Base-by-base conservation (phyloP, 495 filamentous ascomycete genomes). In the Oidiodendron maius region DNA sequence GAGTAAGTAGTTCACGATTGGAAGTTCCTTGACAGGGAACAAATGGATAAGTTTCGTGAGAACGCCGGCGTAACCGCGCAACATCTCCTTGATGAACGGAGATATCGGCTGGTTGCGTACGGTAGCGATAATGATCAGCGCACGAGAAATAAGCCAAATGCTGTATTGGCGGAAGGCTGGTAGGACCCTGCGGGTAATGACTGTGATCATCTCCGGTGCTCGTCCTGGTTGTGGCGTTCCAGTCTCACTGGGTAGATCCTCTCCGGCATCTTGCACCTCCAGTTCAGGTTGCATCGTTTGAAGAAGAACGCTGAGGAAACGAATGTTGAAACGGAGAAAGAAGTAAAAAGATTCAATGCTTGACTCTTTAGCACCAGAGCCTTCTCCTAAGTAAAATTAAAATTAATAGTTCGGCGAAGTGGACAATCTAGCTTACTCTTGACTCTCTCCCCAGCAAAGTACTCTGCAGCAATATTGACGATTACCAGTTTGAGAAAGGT, bases 391-490 rank as follows among this genome's bases (percentile, higher is more conserved):
- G 9, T 38, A 71, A 42, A 68, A 66, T 61, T 26, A 44, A 24
- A 28, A 20, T 30, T 12, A 3, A n/a, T 9, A 11, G 13, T 20
- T 35, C 49, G 26, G 46, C 34, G 37, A 23, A 32, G 8, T 25
- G 6, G 41, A 32, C 24, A n/a, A n/a, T n/a, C n/a, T 22, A 32
- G 11, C 35, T 71, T 74, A 88, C 86, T 70, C 60, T 67, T 68
- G 37, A 84, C 73, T 49, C 77, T 80, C 17, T 74, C 62, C 16
- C 70, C 69, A 20, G 88, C 82, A 55, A 83, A 76, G 50, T 80
- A 80, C 59, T 94, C 86, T 10, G 91, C 88, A 1, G 88, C 80
- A 40, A 96, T 82, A 56, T 94, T 97, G 48, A 88, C 81, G 24
- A 96, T 70, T 38, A 89, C 80, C 53, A 96, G 81, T 58, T 89